Conservation (phyloP, 345 rosid genomes). For the Acer saccharum region DNA sequence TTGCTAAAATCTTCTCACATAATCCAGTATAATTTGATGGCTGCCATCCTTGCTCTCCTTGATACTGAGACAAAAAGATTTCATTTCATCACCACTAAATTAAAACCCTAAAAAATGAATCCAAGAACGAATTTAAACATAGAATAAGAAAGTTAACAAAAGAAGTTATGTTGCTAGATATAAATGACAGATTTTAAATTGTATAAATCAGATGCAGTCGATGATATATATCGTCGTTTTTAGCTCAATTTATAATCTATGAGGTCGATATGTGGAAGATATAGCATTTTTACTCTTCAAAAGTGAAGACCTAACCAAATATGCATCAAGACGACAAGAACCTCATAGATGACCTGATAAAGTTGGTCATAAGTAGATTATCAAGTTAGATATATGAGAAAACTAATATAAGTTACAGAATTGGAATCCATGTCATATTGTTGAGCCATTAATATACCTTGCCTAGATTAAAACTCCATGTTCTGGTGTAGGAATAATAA, state of each 20-base stretch:
- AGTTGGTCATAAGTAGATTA: neutral
- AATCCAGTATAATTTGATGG: conserved; percentile 86
- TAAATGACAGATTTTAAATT: neutral
- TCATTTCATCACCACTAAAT: neutral
- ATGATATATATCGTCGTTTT: neutral
- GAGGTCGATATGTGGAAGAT: neutral
- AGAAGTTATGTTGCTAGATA: neutral
- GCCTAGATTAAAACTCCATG: neutral
- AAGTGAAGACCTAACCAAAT: neutral
- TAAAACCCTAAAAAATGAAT: neutral
- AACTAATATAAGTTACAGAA: neutral
- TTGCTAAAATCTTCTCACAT: conserved; percentile 85
- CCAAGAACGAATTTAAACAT: neutral
- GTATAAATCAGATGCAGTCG: neutral
- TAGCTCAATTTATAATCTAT: neutral
- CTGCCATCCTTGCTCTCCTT: conserved; percentile 87
- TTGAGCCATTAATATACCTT: neutral
- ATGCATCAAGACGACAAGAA: neutral
- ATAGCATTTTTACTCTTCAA: neutral
- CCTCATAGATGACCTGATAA: neutral
- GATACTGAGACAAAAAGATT: conserved; percentile 60
- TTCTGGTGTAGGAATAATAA: neutral
- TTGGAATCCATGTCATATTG: neutral
- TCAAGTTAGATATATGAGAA: neutral
- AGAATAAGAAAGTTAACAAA: neutral